Base-by-base conservation (phyloP, 1,139 yeast genomes). In the Lodderomyces theae region DNA sequence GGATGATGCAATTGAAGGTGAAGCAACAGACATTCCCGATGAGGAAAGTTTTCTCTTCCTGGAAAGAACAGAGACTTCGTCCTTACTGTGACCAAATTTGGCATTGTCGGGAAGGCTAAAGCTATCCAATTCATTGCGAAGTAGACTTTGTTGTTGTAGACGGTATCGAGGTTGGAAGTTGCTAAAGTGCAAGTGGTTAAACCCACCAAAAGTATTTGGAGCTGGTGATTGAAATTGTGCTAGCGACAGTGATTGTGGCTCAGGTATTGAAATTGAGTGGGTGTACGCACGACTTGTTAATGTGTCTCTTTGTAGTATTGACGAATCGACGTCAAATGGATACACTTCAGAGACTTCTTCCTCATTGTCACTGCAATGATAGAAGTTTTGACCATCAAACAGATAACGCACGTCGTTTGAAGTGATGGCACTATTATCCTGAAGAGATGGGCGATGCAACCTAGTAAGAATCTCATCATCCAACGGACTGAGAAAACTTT, bases 401-500 rank as follows among this genome's bases (percentile, higher is more conserved):
- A 15, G 31, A 11, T 15, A 15, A 9, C 11, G 7, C 10, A 6
- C 17, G 15, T 16, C 10, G 12, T 7, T 7, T 15, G 16, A 17
- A 7, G n/a, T 3, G 3, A 15, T 10, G 15, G 15, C 31, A 28
- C 13, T 18, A 8, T 18, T 16, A 15, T 16, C n/a, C 25, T 39
- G 38, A 4, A 43, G 35, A 11, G 44, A 38, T 16, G 41, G 29
- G 25, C 32, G 35, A 5, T 29, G 17, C 12, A 39, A 35, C 30
- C 80, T 80, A 41, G 76, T 75, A 57, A 81, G 81, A 31, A 80
- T 64, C 49, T 84, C 90, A 47, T 83, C 88, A 44, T 78, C 84
- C 33, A 73, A 58, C 5, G 72, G 66, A 40, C 63, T 63, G 9
- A 61, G 49, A 38, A 51, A 54, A 39, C 63, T 58, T 34, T 61